Evolutionary conservation across 1,284 basidiomycete species (phyloP).

Genomic region (Ustilago crameri): DNA sequence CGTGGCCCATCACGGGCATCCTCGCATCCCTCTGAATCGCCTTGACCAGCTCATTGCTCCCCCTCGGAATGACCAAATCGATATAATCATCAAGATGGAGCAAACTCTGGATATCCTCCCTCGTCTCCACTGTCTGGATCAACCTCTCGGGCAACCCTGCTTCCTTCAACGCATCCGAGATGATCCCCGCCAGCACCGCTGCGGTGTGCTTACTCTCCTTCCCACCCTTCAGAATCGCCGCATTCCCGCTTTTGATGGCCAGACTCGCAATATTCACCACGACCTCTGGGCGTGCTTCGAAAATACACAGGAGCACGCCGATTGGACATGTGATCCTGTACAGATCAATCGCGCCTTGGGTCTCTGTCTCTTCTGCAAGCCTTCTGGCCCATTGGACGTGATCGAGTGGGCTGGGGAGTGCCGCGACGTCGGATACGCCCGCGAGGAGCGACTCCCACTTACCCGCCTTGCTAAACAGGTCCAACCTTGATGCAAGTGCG

Average conservation of each 20-base stretch:
- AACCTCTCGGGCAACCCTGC: conserved; percentile 78
- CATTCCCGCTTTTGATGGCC: conserved; percentile 91
- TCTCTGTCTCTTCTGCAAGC: conserved; percentile 73
- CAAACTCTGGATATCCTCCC: conserved; percentile 88
- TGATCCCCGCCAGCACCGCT: conserved; percentile 70
- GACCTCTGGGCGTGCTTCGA: conserved; percentile 97
- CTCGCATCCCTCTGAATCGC: conserved; percentile 88
- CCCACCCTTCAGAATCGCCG: conserved; percentile 65
- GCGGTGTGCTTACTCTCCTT: conserved; percentile 60
- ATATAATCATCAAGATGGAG: conserved; percentile 90
- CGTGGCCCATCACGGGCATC: conserved; percentile 99
- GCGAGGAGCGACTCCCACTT: conserved; percentile 96
- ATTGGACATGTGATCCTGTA: conserved; percentile 96
- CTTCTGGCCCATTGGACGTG: conserved; percentile 86
- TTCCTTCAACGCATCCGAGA: conserved; percentile 79
- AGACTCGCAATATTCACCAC: conserved; percentile 96
- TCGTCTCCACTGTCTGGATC: conserved; percentile 90
- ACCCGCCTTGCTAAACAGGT: conserved; percentile 79
- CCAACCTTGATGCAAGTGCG: conserved; percentile 84
- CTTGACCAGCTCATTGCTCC: conserved; percentile 88
- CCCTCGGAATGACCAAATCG: conserved; percentile 95
- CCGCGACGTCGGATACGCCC: conserved; percentile 86
- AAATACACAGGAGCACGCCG: conserved; percentile 94
- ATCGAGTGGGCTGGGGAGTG: conserved; percentile 86
- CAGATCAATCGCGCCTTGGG: conserved; percentile 79